Conservation (phyloP, 352 stramenopile genomes). For the Phytopythium vexans region DNA sequence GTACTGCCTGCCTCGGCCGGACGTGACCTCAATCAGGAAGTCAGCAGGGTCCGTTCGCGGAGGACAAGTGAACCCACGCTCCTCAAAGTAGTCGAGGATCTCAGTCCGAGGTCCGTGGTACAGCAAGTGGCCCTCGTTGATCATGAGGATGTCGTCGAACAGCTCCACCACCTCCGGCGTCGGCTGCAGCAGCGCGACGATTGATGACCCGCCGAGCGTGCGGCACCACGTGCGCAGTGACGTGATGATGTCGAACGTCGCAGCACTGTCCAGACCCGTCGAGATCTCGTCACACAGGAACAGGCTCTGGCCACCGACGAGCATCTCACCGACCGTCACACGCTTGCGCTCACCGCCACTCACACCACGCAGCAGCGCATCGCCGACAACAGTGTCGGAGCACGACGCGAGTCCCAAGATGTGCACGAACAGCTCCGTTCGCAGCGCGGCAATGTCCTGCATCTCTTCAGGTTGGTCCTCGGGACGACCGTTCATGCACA, state of each 20-base stretch:
- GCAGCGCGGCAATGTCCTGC: slow-evolving; percentile 53
- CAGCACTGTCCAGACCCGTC: too few relatives aligned
- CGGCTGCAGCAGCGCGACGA: slow-evolving; percentile 37
- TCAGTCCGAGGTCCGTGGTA: slow-evolving; percentile 87
- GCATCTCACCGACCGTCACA: slow-evolving; percentile 81
- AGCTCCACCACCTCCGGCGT: slow-evolving; percentile 91
- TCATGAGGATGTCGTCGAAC: slow-evolving; percentile 94
- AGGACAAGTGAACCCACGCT: slow-evolving; percentile 68
- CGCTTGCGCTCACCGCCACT: slow-evolving; percentile 86
- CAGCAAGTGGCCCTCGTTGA: slow-evolving; percentile 92
- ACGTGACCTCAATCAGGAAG: slow-evolving; percentile 71
- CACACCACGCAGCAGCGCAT: slow-evolving; percentile 83
- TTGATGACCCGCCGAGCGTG: slow-evolving; percentile 25
- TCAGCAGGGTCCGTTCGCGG: slow-evolving; percentile 56
- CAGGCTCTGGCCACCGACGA: slow-evolving; percentile 45
- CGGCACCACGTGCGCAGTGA: slow-evolving; percentile 48
- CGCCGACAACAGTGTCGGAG: slow-evolving; percentile 90
- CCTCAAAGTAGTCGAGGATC: slow-evolving; percentile 83
- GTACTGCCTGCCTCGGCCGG: slow-evolving; percentile 43
- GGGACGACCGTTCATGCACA: slow-evolving; percentile 41
- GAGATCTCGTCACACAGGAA: slow-evolving; percentile 78
- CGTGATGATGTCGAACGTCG: slow-evolving; percentile 54
- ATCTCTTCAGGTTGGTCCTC: slow-evolving; percentile 71
- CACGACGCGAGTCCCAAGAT: slow-evolving; percentile 88
- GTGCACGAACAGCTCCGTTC: slow-evolving; percentile 62